Percentiles rank a stretch among this genome's conserved stretches.
These are phyloP conservation scores for Macaranga tanarius DNA, from an alignment of 441 rosid species.

Conservation along the genomic window DNA sequence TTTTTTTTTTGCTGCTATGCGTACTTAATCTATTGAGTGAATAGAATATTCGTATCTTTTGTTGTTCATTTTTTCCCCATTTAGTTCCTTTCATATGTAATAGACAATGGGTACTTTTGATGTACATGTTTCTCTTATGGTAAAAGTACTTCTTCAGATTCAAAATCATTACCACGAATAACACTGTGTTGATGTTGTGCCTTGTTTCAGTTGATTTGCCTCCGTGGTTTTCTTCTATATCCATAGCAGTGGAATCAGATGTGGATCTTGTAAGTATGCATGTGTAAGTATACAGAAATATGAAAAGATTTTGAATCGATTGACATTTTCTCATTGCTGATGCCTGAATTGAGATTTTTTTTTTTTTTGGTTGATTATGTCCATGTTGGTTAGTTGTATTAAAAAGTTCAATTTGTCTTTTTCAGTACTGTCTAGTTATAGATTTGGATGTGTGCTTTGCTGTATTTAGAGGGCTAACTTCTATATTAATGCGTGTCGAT, in stretches of 20 bases:
- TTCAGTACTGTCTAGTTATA: background rate
- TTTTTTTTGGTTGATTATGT: background rate
- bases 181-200: constrained; percentile 11
- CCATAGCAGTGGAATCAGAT: constrained; percentile 66
- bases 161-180: background rate
- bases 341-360: background rate
- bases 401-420: background rate
- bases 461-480: background rate
- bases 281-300: constrained; percentile 12
- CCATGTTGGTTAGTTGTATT: background rate
- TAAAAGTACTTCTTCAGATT: background rate
- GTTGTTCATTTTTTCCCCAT: background rate
- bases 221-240: constrained; percentile 83
- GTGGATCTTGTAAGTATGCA: constrained; percentile 72
- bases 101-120: background rate
- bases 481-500: constrained; percentile 2
- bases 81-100: no score
- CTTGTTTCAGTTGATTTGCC: constrained; percentile 79
- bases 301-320: background rate
- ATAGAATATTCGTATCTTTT: background rate
- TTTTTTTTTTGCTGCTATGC: background rate
- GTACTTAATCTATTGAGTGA: background rate
- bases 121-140: background rate
- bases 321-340: background rate
- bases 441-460: background rate